phyloP scores from a whole-genome alignment of 352 stramenopile species.

The Phytophthora gonapodyides region DNA sequence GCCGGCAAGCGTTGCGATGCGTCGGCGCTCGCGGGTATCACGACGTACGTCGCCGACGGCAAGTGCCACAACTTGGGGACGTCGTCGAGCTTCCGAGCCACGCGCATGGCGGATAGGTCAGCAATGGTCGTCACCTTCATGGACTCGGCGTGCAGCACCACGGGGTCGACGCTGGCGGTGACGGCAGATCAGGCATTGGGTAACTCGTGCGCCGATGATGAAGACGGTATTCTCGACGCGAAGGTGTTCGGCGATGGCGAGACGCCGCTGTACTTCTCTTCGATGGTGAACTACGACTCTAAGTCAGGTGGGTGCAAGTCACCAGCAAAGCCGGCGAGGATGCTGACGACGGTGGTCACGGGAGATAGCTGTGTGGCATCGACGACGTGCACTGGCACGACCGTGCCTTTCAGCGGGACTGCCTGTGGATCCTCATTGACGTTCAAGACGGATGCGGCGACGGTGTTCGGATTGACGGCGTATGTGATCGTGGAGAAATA shows the following conservation, averaged over 20 bases:
- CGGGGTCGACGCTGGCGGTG: too few species aligned
- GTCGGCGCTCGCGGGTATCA: background rate
- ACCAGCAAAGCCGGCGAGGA: background rate
- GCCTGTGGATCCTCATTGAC: background rate
- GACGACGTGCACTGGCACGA: slow-evolving; percentile 3
- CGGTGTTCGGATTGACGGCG: background rate
- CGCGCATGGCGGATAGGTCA: background rate
- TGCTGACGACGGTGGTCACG: background rate
- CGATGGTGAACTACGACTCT: slow-evolving; percentile 3
- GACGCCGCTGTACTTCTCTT: background rate
- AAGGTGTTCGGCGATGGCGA: background rate
- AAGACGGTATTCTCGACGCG: too few species aligned
- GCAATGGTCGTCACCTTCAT: slow-evolving; percentile 1
- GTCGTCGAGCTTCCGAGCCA: slow-evolving; percentile 6
- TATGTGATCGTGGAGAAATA: slow-evolving; percentile 11
- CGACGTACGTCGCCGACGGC: too few species aligned
- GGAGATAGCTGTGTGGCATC: too few species aligned
- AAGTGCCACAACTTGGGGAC: slow-evolving; percentile 7
- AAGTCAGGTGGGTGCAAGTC: background rate
- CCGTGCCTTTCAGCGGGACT: background rate
- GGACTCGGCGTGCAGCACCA: background rate
- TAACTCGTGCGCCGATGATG: too few species aligned
- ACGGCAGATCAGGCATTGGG: too few species aligned
- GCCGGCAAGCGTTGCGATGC: slow-evolving; percentile 6
- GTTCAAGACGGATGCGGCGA: slow-evolving; percentile 9